Evolutionary conservation across 257 asterid species (phyloP).

Genomic region (Leptodermis oblonga): DNA sequence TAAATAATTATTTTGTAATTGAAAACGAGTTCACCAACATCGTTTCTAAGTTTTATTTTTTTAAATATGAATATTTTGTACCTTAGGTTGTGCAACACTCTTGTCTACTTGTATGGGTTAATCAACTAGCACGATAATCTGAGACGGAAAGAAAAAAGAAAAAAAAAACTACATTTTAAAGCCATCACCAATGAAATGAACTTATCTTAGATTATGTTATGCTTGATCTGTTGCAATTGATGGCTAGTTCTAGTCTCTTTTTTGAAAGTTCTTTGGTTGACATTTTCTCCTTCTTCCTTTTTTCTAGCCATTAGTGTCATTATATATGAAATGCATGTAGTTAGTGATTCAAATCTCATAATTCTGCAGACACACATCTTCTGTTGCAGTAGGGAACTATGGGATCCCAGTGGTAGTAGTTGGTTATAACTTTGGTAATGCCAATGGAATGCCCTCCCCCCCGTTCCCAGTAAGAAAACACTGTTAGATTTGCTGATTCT

Average conservation of each 20-base stretch:
- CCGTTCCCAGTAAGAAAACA: constrained; percentile 77
- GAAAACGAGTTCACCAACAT: too few relatives aligned
- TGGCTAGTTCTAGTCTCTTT: background rate
- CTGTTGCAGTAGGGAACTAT: constrained; percentile 90
- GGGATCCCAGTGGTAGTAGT: constrained; percentile 85
- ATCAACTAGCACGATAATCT: too few relatives aligned
- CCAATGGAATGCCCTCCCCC: constrained; percentile 99
- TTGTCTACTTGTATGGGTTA: background rate
- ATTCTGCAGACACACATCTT: constrained; percentile 77
- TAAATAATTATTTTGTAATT: too few relatives aligned
- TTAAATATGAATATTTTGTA: background rate
- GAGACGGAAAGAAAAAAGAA: too few relatives aligned
- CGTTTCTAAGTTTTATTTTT: too few relatives aligned
- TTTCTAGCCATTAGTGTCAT: too few relatives aligned
- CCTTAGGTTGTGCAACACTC: background rate
- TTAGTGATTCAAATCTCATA: constrained; percentile 7
- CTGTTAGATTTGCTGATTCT: background rate
- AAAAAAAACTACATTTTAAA: too few relatives aligned
- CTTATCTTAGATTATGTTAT: background rate
- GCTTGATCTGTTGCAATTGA: background rate
- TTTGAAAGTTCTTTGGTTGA: too few relatives aligned
- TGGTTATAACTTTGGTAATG: constrained; percentile 85
- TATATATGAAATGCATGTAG: background rate
- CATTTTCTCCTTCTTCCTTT: too few relatives aligned
- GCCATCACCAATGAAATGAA: too few relatives aligned